phyloP scores from a whole-genome alignment of 2,329 filamentous ascomycete genomes.

The Colletotrichum sp. region DNA sequence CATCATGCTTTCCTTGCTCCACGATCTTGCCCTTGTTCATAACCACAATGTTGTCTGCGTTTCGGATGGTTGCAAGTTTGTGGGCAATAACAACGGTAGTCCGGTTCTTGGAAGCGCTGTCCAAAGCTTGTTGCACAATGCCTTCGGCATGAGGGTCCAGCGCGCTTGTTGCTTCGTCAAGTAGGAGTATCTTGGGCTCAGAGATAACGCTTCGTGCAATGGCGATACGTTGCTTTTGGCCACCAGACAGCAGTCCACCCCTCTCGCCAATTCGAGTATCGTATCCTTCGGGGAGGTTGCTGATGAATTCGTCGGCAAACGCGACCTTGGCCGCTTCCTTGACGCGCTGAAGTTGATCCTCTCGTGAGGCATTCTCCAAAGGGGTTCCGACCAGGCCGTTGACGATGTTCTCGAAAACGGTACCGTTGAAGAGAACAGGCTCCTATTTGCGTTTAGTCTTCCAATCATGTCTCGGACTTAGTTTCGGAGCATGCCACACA shows the following conservation, averaged over 20 bases:
- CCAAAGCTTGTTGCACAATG: slow-evolving; percentile 59
- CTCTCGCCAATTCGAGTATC: slow-evolving; percentile 28
- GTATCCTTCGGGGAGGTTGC: slow-evolving; percentile 26
- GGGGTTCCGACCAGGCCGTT: slow-evolving; percentile 25
- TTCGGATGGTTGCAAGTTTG: slow-evolving; percentile 46
- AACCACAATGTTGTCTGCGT: slow-evolving; percentile 36
- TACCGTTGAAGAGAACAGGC: slow-evolving; percentile 28
- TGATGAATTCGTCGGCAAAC: slow-evolving; percentile 29
- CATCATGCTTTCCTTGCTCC: slow-evolving; percentile 32
- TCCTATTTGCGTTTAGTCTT: slow-evolving; percentile 23
- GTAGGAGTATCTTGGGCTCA: slow-evolving; percentile 63
- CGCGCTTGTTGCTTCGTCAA: slow-evolving; percentile 71
- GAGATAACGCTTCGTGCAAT: slow-evolving; percentile 69
- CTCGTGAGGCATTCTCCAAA: background rate
- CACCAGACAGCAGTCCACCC: slow-evolving; percentile 44
- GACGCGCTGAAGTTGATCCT: slow-evolving; percentile 39
- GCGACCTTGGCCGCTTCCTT: slow-evolving; percentile 30
- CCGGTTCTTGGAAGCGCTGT: slow-evolving; percentile 55
- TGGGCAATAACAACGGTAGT: slow-evolving; percentile 71
- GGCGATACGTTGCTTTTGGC: slow-evolving; percentile 69
- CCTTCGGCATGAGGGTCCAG: slow-evolving; percentile 45
- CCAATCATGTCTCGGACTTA: background rate
- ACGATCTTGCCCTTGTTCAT: slow-evolving; percentile 32
- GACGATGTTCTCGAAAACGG: slow-evolving; percentile 26
- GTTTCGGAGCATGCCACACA: background rate